These are phyloP conservation scores for Syzygium oleosum DNA, from an alignment of 345 rosid genomes.

Conservation along the genomic window DNA sequence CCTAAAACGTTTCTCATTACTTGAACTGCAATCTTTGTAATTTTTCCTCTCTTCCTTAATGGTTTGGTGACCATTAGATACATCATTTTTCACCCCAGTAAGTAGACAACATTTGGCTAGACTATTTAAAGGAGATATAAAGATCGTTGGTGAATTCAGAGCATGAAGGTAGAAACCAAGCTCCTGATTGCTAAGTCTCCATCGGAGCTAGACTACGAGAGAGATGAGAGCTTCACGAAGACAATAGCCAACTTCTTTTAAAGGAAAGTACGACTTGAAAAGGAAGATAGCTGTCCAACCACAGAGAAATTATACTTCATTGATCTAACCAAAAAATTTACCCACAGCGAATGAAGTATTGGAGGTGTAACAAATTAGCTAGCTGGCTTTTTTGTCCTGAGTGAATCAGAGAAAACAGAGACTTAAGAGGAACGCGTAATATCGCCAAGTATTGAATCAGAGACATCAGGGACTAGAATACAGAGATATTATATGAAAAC, in stretches of 20 bases:
- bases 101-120: background rate
- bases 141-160: background rate
- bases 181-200: background rate
- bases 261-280: background rate
- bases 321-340: accelerated
- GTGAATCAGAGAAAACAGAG: too few species aligned
- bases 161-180: background rate
- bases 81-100: background rate
- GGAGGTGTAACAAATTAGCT: too few species aligned
- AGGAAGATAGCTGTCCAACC: background rate
- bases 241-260: background rate
- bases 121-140: background rate
- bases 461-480: background rate
- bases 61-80: background rate
- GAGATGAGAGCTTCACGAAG: background rate
- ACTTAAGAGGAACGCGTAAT: too few species aligned
- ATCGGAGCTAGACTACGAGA: background rate
- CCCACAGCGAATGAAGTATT: background rate
- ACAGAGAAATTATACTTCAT: background rate
- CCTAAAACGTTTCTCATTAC: background rate
- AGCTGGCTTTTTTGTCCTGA: too few species aligned
- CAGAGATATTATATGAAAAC: background rate
- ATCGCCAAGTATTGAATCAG: too few species aligned
- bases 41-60: background rate
- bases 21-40: background rate